A percentile compares a stretch with the other conserved stretches of the same genome.
These are phyloP conservation scores for Stephanodiscus triporus DNA, from an alignment of 108 stramenopile genomes.

Conservation along the genomic window DNA sequence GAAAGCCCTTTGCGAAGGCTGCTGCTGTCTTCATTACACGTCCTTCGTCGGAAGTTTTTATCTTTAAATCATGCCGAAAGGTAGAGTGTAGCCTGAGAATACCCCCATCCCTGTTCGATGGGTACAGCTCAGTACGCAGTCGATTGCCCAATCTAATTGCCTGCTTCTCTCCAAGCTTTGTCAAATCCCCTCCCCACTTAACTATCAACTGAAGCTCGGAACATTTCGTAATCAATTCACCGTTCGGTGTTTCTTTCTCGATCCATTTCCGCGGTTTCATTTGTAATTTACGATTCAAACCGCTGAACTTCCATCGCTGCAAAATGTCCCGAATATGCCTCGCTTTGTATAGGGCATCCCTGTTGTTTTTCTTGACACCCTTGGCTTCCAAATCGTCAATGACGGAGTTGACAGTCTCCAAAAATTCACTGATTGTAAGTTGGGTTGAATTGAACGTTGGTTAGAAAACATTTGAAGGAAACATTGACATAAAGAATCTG, in stretches of 20 bases:
- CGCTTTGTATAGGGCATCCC: constrained; percentile 65
- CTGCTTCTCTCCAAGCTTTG: constrained; percentile 92
- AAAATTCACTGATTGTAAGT: constrained; percentile 58
- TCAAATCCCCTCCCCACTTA: constrained; percentile 99
- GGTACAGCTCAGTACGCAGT: constrained; percentile 91
- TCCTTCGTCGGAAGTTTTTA: constrained; percentile 97
- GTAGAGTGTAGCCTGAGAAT: constrained; percentile 97
- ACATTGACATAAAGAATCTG: too few relatives aligned
- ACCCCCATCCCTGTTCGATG: constrained; percentile 73
- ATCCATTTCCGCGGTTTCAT: constrained; percentile 92
- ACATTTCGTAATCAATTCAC: constrained; percentile 48
- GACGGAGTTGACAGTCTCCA: constrained; percentile 75
- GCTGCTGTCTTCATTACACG: constrained; percentile 99
- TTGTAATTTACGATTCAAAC: constrained; percentile 97
- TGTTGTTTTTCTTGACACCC: constrained; percentile 53
- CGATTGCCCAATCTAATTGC: constrained; percentile 90
- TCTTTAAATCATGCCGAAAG: constrained; percentile 98
- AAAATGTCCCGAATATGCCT: constrained; percentile 89
- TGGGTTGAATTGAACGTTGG: too few relatives aligned
- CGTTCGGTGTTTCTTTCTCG: constrained; percentile 52
- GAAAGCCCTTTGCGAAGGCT: constrained; percentile 79
- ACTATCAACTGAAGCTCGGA: constrained; percentile 90
- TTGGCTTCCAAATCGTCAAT: constrained; percentile 57
- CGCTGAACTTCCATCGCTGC: constrained; percentile 92
- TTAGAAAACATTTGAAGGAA: too few relatives aligned